phyloP scores from a whole-genome alignment of 129 eudicot genomes.

The Kitagawia praeruptora region DNA sequence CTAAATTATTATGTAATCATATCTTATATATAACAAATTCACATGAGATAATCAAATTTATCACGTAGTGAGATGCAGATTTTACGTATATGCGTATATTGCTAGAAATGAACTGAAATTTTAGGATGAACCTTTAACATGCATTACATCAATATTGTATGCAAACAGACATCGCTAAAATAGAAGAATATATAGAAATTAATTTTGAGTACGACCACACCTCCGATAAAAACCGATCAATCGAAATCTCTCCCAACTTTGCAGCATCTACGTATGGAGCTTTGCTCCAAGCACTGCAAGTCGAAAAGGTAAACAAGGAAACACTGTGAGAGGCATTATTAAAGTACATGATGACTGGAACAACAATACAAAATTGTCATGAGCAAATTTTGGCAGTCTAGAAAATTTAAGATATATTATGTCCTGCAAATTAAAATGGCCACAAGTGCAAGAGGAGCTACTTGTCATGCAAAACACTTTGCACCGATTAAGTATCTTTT shows the following conservation, averaged over 20 bases:
- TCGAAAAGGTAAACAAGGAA: conserved; percentile 5
- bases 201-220: conserved; percentile 12
- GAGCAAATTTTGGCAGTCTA: not conserved
- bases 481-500: too few relatives aligned
- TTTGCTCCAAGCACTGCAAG: conserved; percentile 72
- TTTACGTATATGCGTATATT: too few relatives aligned
- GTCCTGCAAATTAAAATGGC: not conserved
- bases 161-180: not conserved
- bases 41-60: too few relatives aligned
- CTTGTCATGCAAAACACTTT: too few relatives aligned
- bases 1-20: too few relatives aligned
- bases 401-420: not conserved
- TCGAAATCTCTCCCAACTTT: conserved; percentile 61
- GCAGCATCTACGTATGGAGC: conserved; percentile 74
- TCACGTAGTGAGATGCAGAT: too few relatives aligned
- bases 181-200: not conserved
- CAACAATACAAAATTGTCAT: not conserved
- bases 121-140: too few relatives aligned
- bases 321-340: not conserved
- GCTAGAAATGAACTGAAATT: not conserved
- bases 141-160: not conserved
- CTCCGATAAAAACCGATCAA: conserved; percentile 74
- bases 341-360: not conserved
- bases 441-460: not conserved
- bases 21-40: too few relatives aligned